Evolutionary conservation across 495 filamentous ascomycete species (phyloP), one percentile per base, ranked within the genome.

Genomic region (Aspergillus funiculosus): DNA sequence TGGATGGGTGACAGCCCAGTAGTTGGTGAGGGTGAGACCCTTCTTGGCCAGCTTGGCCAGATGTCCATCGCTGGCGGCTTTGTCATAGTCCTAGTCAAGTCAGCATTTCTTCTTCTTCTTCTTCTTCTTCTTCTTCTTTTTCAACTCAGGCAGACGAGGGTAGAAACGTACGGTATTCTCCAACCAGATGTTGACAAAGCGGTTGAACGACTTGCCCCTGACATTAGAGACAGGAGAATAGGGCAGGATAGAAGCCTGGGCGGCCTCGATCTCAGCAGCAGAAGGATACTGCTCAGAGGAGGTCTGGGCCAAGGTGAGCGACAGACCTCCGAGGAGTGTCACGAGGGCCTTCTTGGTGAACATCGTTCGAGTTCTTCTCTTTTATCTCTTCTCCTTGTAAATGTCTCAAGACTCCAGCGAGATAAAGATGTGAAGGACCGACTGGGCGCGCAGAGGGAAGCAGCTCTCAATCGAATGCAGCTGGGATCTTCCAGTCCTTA

Each of bases 141-240:
- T n/a, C n/a, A n/a, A n/a, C n/a, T n/a, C n/a, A n/a, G n/a, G 28
- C 25, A 26, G 26, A 13, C 26, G 20, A 9, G 10, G 24, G 10
- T 15, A 15, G 7, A 32, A 41, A 63, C 62, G 11, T 57, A 86
- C 80, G 32, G 76, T 80, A 58, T 87, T 88, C 67, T 87, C 84
- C 22, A 87, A 60, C 79, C 81, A 87, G 59, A 88, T 78, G 53
- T 75, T 74, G 29, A 80, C 72, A 46, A 85, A 79, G 10, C 81
- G 76, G 56, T 86, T 67, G 52, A 87, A 88, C 0, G 73, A 75
- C 46, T 76, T 67, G 19, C 84, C 84, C 52, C 69, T 52, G 48
- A 87, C 77, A 53, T 76, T 56, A 39, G 75, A 79, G 14, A 66
- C 73, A 14, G 80, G 75, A 9, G 72, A 74, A 22, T 62, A 52